Conservation (phyloP, 768 basidiomycete species). For the Collybia sp. region DNA sequence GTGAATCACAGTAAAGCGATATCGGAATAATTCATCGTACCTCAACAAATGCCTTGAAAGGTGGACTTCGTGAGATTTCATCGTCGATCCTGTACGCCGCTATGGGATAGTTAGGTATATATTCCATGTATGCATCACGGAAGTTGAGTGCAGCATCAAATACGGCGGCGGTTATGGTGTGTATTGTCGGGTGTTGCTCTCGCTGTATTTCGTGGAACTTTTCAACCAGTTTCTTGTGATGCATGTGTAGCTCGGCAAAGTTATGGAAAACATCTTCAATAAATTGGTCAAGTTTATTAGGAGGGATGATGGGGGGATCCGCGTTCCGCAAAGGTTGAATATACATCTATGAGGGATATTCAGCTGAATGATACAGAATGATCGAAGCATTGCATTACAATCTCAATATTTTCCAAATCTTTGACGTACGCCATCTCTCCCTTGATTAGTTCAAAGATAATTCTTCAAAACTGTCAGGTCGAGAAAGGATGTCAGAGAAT, state of each 20-base stretch:
- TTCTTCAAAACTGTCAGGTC: slow-evolving; percentile 36
- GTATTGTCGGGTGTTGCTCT: slow-evolving; percentile 79
- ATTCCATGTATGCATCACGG: slow-evolving; percentile 89
- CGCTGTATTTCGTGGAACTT: slow-evolving; percentile 83
- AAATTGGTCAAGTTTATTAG: slow-evolving; percentile 68
- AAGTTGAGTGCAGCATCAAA: slow-evolving; percentile 91
- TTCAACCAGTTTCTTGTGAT: slow-evolving; percentile 75
- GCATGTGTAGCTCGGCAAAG: slow-evolving; percentile 65
- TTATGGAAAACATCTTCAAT: slow-evolving; percentile 90
- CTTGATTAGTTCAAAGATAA: slow-evolving; percentile 93
- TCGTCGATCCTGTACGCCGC: slow-evolving; percentile 86
- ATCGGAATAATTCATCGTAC: slow-evolving; percentile 32
- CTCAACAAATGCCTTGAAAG: slow-evolving; percentile 81
- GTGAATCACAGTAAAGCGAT: slow-evolving; percentile 13
- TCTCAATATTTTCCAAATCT: slow-evolving; percentile 82
- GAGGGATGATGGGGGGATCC: slow-evolving; percentile 75
- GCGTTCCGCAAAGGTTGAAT: slow-evolving; percentile 67
- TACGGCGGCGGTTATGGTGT: slow-evolving; percentile 76
- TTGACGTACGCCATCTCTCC: slow-evolving; percentile 95
- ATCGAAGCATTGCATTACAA: slow-evolving; percentile 38
- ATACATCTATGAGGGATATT: slow-evolving; percentile 56
- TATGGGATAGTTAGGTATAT: slow-evolving; percentile 90
- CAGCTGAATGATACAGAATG: neutral
- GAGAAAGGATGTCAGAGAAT: neutral
- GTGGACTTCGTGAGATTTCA: slow-evolving; percentile 76